phyloP scores from a whole-genome alignment of 179 eudicot genomes.

The Silene coronaria region DNA sequence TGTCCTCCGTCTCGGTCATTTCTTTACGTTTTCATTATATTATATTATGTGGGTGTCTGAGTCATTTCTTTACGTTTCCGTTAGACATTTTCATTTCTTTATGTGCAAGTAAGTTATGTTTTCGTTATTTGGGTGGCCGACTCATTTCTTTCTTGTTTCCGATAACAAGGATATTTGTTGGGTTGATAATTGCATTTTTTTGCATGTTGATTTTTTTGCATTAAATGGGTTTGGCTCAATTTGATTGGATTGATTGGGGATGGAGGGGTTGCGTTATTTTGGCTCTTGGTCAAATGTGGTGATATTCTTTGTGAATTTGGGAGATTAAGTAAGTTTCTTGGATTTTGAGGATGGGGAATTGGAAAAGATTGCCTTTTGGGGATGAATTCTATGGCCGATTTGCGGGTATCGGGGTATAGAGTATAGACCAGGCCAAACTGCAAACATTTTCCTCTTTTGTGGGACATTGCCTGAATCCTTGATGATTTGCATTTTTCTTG shows the following conservation, averaged over 20 bases:
- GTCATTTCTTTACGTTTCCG: too few species aligned
- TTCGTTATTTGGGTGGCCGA: background rate
- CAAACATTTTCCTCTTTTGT: background rate
- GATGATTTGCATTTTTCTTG: background rate
- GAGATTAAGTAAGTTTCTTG: background rate
- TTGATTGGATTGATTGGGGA: constrained; percentile 5
- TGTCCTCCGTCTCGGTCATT: background rate
- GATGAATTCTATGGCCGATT: background rate
- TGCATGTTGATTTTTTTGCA: background rate
- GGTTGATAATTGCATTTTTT: background rate
- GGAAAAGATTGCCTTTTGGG: background rate
- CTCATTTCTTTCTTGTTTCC: background rate
- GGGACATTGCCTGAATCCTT: too few species aligned
- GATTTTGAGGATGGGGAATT: background rate
- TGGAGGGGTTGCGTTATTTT: constrained; percentile 7
- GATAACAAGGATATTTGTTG: background rate
- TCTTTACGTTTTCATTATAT: too few species aligned
- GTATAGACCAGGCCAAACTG: background rate
- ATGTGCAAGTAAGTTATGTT: constrained; percentile 3
- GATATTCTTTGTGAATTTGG: background rate
- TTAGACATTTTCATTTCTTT: background rate
- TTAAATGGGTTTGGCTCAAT: constrained; percentile 9
- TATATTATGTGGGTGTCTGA: too few species aligned
- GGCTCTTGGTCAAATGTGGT: background rate
- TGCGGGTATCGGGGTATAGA: too few species aligned